These are phyloP conservation scores for Coemansia sp. DNA, from an alignment of 192 early-diverging fungal species.

Conservation along the genomic window DNA sequence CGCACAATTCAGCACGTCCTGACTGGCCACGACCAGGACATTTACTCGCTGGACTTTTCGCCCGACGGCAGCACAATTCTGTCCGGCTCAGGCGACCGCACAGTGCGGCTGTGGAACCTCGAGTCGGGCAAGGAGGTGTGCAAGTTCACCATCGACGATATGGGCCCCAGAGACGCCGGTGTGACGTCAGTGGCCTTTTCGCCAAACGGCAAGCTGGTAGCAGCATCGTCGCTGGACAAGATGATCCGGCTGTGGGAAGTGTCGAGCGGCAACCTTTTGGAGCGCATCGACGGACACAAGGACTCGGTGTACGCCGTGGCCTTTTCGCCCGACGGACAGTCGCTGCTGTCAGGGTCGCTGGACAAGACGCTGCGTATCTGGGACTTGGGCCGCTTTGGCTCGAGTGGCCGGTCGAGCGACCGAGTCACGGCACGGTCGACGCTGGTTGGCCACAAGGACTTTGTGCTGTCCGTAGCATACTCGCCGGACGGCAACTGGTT, in stretches of 20 bases:
- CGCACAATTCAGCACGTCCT: constrained; percentile 67
- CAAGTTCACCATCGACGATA: constrained; percentile 76
- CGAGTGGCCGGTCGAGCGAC: constrained; percentile 25
- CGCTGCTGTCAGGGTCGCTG: constrained; percentile 86
- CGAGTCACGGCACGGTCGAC: constrained; percentile 42
- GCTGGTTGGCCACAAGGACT: constrained; percentile 80
- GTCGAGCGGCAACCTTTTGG: constrained; percentile 64
- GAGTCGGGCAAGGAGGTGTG: constrained; percentile 70
- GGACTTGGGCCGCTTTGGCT: constrained; percentile 67
- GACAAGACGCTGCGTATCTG: constrained; percentile 92
- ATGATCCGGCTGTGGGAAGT: constrained; percentile 93
- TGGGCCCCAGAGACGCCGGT: constrained; percentile 82
- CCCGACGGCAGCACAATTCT: constrained; percentile 87
- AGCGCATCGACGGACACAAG: constrained; percentile 91
- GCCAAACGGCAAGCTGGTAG: constrained; percentile 83
- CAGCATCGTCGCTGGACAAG: constrained; percentile 88
- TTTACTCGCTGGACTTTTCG: constrained; percentile 94
- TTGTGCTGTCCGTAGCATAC: constrained; percentile 93
- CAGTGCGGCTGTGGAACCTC: constrained; percentile 86
- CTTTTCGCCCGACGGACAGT: constrained; percentile 89
- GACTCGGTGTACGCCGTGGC: constrained; percentile 96
- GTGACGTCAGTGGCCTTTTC: constrained; percentile 95
- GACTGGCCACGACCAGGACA: constrained; percentile 91
- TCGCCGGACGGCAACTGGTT: constrained; percentile 86
- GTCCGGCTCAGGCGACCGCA: constrained; percentile 84